Evolutionary conservation across 768 basidiomycete species (phyloP).

Genomic region (Phaffia tasmanica): DNA sequence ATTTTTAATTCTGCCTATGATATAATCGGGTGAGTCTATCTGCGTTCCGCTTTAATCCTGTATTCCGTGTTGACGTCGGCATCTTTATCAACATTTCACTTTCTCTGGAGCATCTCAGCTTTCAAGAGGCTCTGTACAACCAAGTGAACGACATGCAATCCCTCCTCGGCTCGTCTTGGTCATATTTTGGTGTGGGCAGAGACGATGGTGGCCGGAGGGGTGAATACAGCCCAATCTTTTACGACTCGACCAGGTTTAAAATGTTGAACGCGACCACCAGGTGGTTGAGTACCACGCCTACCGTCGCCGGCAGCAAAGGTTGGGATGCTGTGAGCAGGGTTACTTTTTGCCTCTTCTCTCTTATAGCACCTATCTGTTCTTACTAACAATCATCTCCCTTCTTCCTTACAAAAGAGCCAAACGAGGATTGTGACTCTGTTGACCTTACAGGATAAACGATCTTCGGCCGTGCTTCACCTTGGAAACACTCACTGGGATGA

Average conservation of each 20-base stretch:
- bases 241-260: constrained; percentile 23
- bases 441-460: background rate
- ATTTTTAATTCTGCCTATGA: constrained; percentile 8
- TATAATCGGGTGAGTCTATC: constrained; percentile 18
- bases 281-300: constrained; percentile 13
- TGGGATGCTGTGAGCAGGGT: constrained; percentile 23
- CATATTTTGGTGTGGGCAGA: constrained; percentile 54
- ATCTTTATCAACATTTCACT: background rate
- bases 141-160: constrained; percentile 51
- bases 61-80: background rate
- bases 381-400: background rate
- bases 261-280: background rate
- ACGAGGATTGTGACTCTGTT: constrained; percentile 17
- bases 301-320: constrained; percentile 7
- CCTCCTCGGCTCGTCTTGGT: constrained; percentile 49
- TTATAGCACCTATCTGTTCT: too few relatives aligned
- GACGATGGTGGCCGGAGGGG: constrained; percentile 49
- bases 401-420: constrained; percentile 3
- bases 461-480: constrained; percentile 11
- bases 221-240: constrained; percentile 57
- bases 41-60: background rate
- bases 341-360: background rate
- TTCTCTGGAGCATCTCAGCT: constrained; percentile 1
- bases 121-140: constrained; percentile 44
- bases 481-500: constrained; percentile 26